A percentile compares a stretch with the other conserved stretches of the same genome.
phyloP scores from a whole-genome alignment of 352 stramenopile species.

The Pythium aquatile region DNA sequence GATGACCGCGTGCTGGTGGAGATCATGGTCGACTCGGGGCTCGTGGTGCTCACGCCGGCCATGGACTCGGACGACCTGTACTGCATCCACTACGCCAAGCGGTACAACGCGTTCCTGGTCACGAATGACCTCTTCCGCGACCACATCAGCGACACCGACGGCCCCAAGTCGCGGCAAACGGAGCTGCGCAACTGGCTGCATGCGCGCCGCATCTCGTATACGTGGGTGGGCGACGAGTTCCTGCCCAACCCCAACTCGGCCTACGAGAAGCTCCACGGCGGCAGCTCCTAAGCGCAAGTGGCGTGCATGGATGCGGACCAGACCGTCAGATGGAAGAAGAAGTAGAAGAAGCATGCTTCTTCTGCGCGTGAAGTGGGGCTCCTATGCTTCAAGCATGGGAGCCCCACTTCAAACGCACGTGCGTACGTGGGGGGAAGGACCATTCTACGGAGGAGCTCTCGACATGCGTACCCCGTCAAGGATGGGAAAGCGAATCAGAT shows the following conservation, averaged over 20 bases:
- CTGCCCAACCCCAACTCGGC: conserved; percentile 85
- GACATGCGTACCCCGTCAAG: not conserved
- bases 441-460: no score
- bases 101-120: conserved; percentile 74
- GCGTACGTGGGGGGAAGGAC: no score
- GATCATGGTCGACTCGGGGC: conserved; percentile 61
- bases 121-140: conserved; percentile 90
- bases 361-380: no score
- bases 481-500: not conserved
- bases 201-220: conserved; percentile 83
- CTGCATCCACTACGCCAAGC: conserved; percentile 86
- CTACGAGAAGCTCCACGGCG: conserved; percentile 31
- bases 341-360: not conserved
- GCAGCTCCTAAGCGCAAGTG: not conserved
- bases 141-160: conserved; percentile 70
- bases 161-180: conserved; percentile 50
- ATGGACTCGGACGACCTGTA: conserved; percentile 91
- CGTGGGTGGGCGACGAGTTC: conserved; percentile 86
- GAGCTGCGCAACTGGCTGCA: conserved; percentile 67
- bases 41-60: conserved; percentile 75
- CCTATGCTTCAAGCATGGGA: no score
- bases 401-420: not conserved
- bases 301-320: not conserved
- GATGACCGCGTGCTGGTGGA: conserved; percentile 74
- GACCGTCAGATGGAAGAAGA: not conserved